phyloP scores from a whole-genome alignment of 139 green algal species.

The Tetradesmus lagerheimii region DNA sequence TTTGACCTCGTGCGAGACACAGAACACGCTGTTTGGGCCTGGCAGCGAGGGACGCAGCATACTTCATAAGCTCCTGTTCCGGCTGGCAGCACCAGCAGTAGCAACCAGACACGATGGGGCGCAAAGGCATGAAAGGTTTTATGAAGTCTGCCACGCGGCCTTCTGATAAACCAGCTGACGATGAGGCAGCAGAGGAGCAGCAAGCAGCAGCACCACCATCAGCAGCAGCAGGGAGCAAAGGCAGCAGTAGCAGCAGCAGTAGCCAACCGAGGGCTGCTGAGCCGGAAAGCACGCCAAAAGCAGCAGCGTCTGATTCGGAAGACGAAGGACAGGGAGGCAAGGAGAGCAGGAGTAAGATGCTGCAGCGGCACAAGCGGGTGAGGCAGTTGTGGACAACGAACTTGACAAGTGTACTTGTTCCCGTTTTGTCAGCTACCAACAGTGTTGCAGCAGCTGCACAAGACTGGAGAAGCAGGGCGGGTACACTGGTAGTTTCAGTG shows the following conservation, averaged over 20 bases:
- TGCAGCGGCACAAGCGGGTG: slow-evolving; percentile 86
- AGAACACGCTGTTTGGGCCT: background rate
- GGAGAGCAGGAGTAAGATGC: slow-evolving; percentile 76
- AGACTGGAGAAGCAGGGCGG: too few relatives aligned
- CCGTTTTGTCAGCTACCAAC: too few relatives aligned
- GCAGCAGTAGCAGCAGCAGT: background rate
- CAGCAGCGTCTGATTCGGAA: background rate
- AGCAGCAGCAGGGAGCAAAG: background rate
- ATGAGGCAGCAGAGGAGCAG: background rate
- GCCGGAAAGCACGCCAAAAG: background rate
- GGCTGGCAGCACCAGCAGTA: background rate
- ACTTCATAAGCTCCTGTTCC: background rate
- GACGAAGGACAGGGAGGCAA: background rate
- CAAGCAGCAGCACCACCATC: background rate
- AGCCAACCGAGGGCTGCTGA: background rate
- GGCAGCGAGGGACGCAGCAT: background rate
- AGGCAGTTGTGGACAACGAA: background rate
- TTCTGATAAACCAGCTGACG: background rate
- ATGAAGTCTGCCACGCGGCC: slow-evolving; percentile 11
- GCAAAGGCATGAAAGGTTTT: slow-evolving; percentile 46
- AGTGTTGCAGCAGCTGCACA: too few relatives aligned
- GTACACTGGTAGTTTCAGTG: too few relatives aligned
- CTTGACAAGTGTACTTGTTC: too few relatives aligned
- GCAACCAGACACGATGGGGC: slow-evolving; percentile 13
- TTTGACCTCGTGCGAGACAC: background rate